Conservation (phyloP, 805 yeast species). For the Kazachstania kunashirensis region DNA sequence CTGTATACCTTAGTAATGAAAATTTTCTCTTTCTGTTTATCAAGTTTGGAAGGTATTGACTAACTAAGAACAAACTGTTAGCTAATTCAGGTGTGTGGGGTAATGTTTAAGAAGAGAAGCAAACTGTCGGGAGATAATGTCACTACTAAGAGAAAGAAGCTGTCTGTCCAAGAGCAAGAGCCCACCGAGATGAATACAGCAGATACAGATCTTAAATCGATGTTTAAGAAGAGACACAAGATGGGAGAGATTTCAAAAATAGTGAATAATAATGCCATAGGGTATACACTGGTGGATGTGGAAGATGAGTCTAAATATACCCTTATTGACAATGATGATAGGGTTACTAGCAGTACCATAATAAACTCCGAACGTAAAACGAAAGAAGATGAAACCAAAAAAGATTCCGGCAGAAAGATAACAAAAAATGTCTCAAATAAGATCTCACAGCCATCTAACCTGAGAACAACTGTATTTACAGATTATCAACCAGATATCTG, state of each 20-base stretch:
- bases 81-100: too few species aligned
- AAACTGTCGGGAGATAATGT: conserved; percentile 4
- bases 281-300: too few species aligned
- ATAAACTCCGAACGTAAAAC: conserved; percentile 8
- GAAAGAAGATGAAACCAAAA: not conserved
- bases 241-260: not conserved
- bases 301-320: not conserved
- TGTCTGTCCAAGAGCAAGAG: not conserved
- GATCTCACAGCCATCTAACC: conserved; percentile 31
- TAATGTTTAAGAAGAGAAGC: conserved; percentile 24
- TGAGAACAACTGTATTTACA: conserved; percentile 56
- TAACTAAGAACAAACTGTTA: too few species aligned
- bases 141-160: conserved; percentile 12
- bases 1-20: too few species aligned
- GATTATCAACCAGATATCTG: conserved; percentile 94
- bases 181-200: not conserved
- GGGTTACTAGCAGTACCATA: conserved; percentile 10
- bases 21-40: too few species aligned
- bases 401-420: not conserved
- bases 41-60: too few species aligned
- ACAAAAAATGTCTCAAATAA: conserved; percentile 2
- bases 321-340: conserved; percentile 6
- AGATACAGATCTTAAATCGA: not conserved
- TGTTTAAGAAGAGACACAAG: conserved; percentile 1
- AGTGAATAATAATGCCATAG: not conserved